A percentile compares a stretch with the other conserved stretches of the same genome.
Conservation (phyloP, 2,329 filamentous ascomycete genomes). For the Cladophialophora bantiana region DNA sequence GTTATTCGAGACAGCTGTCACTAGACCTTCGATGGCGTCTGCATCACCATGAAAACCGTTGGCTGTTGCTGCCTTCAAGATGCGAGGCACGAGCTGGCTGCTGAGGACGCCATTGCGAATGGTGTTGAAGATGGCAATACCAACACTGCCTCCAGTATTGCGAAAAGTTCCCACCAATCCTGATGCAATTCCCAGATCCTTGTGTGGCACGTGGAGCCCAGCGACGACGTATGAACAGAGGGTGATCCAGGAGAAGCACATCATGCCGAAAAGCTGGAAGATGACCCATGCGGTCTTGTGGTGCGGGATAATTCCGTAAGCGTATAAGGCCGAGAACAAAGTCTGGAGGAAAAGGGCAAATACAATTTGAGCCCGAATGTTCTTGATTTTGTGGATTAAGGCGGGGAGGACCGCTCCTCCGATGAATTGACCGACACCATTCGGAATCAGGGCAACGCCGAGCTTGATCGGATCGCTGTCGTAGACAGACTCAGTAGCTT, state of each 20-base stretch:
- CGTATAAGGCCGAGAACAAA: slow-evolving; percentile 38
- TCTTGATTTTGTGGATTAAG: slow-evolving; percentile 26
- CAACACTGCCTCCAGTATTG: slow-evolving; percentile 37
- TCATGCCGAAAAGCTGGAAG: slow-evolving; percentile 37
- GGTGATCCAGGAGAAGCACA: slow-evolving; percentile 24
- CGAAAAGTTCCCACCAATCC: slow-evolving; percentile 31
- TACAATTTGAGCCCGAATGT: slow-evolving; percentile 27
- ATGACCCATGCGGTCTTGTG: slow-evolving; percentile 37
- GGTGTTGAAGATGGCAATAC: slow-evolving; percentile 40
- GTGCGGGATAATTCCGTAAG: slow-evolving; percentile 20
- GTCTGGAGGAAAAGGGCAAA: slow-evolving; percentile 38
- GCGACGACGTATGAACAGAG: slow-evolving; percentile 24
- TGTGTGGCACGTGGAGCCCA: slow-evolving; percentile 25
- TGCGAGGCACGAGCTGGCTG: slow-evolving; percentile 4
- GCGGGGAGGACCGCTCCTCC: slow-evolving; percentile 17
- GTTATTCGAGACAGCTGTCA: slow-evolving; percentile 46
- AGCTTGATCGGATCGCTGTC: slow-evolving; percentile 48
- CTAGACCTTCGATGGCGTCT: slow-evolving; percentile 45
- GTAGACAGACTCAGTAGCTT: slow-evolving; percentile 52
- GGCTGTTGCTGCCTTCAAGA: slow-evolving; percentile 44
- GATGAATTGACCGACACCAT: slow-evolving; percentile 21
- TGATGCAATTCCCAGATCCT: slow-evolving; percentile 23
- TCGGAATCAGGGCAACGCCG: slow-evolving; percentile 49
- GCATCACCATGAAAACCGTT: slow-evolving; percentile 48
- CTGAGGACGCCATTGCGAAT: slow-evolving; percentile 35